These are phyloP conservation scores for Saccharomycopsis sp. DNA, from an alignment of 805 yeast species.

Conservation along the genomic window DNA sequence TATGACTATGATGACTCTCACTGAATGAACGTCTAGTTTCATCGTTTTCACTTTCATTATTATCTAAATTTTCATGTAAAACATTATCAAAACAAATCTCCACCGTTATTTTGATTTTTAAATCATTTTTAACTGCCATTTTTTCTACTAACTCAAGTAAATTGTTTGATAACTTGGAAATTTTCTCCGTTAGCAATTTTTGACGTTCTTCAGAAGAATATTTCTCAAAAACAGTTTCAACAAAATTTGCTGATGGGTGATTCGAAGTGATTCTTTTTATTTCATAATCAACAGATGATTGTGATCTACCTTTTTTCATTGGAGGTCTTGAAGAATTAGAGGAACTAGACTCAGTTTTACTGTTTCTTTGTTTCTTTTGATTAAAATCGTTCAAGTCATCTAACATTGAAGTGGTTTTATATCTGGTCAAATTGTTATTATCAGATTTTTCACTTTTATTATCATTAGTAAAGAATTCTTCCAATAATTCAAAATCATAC, in stretches of 20 bases:
- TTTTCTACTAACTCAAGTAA: slow-evolving; percentile 8
- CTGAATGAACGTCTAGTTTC: background rate
- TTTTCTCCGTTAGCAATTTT: background rate
- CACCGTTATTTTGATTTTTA: slow-evolving; percentile 13
- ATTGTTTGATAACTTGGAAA: background rate
- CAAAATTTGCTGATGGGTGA: background rate
- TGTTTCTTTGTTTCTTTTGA: slow-evolving; percentile 1
- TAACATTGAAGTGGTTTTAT: slow-evolving; percentile 17
- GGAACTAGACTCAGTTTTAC: slow-evolving; percentile 1
- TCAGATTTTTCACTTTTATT: background rate
- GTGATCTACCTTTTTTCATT: background rate
- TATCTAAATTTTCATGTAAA: slow-evolving; percentile 10
- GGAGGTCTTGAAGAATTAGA: background rate
- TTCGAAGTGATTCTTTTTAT: slow-evolving; percentile 4
- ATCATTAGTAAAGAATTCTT: slow-evolving; percentile 2
- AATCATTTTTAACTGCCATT: slow-evolving; percentile 2
- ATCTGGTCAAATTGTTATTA: slow-evolving; percentile 1
- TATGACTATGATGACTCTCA: no score
- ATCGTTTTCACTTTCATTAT: slow-evolving; percentile 9
- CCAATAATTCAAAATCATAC: slow-evolving; percentile 5
- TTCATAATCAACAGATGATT: slow-evolving; percentile 8
- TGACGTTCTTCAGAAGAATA: background rate
- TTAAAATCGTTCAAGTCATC: slow-evolving; percentile 14
- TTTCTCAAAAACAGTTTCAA: background rate
- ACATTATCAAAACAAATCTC: slow-evolving; percentile 17